Percentiles rank a stretch among this genome's conserved stretches.
Evolutionary conservation across 1,284 basidiomycete species (phyloP).

Genomic region (Apiotrichum siamense): DNA sequence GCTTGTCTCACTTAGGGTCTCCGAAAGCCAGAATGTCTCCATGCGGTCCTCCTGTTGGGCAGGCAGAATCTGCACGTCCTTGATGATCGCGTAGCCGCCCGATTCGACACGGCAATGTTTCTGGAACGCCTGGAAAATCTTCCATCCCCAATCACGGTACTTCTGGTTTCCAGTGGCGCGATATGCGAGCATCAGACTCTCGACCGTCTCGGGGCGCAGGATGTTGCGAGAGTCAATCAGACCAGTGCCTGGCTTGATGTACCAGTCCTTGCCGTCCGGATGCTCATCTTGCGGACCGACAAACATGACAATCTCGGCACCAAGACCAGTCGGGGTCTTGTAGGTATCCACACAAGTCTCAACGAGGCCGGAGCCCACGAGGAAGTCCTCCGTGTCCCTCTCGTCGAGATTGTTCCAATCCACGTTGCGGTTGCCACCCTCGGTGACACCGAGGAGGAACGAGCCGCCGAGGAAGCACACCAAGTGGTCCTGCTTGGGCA

Average conservation of each 20-base stretch:
- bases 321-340: slow-evolving; percentile 74
- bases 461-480: slow-evolving; percentile 92
- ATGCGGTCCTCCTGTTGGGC: slow-evolving; percentile 74
- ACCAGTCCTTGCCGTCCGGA: slow-evolving; percentile 63
- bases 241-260: slow-evolving; percentile 60
- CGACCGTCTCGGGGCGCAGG: slow-evolving; percentile 88
- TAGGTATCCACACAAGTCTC: slow-evolving; percentile 85
- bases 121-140: slow-evolving; percentile 84
- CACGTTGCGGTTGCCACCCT: slow-evolving; percentile 53
- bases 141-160: slow-evolving; percentile 82
- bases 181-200: slow-evolving; percentile 82
- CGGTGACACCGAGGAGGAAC: slow-evolving; percentile 81
- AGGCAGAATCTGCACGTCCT: slow-evolving; percentile 70
- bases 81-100: slow-evolving; percentile 78
- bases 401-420: slow-evolving; percentile 49
- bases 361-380: slow-evolving; percentile 70
- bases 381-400: slow-evolving; percentile 68
- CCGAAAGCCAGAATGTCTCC: slow-evolving; percentile 92
- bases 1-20: slow-evolving; percentile 73
- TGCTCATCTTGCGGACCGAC: slow-evolving; percentile 50
- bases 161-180: slow-evolving; percentile 73
- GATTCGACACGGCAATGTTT: slow-evolving; percentile 63
- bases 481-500: slow-evolving; percentile 89
- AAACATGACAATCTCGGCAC: slow-evolving; percentile 79
- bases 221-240: slow-evolving; percentile 84